Conservation (phyloP, 164 flowering plant species). For the Aristolochia fimbriata region DNA sequence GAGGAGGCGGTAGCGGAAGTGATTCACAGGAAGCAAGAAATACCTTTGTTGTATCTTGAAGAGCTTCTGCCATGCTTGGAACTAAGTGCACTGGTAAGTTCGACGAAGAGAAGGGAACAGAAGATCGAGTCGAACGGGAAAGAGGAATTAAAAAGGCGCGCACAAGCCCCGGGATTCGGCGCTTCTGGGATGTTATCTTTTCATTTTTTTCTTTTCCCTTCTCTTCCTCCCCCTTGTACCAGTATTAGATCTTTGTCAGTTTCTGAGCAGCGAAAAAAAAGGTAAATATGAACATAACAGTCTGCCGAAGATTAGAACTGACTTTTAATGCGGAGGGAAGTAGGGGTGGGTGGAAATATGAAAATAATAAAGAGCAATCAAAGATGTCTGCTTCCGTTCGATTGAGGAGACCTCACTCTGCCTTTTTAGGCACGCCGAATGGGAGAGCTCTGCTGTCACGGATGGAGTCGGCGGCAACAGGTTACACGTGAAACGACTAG, state of each 20-base stretch:
- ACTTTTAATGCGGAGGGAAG: neutral
- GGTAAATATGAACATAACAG: too few relatives aligned
- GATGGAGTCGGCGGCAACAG: neutral
- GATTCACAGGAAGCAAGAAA: too few relatives aligned
- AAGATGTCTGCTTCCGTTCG: neutral
- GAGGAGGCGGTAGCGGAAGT: too few relatives aligned
- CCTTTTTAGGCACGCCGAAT: neutral
- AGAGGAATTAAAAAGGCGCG: neutral
- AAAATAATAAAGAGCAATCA: neutral
- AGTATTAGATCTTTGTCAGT: constrained; percentile 1
- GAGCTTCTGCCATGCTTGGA: constrained; percentile 22
- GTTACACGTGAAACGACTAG: neutral
- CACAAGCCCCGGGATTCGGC: neutral
- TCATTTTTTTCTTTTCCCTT: neutral
- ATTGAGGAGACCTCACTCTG: neutral
- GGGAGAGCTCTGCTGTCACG: neutral
- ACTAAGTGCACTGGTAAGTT: too few relatives aligned
- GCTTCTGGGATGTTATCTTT: neutral
- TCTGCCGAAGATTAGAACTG: neutral
- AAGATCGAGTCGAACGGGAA: neutral
- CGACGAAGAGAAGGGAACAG: neutral
- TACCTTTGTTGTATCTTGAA: constrained; percentile 36
- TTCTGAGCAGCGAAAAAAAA: neutral
- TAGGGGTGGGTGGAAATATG: neutral
- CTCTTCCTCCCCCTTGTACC: neutral